Evolutionary conservation across 164 flowering plant genomes (phyloP), one percentile per base, ranked within the genome.

Genomic region (Stephania cephalantha): DNA sequence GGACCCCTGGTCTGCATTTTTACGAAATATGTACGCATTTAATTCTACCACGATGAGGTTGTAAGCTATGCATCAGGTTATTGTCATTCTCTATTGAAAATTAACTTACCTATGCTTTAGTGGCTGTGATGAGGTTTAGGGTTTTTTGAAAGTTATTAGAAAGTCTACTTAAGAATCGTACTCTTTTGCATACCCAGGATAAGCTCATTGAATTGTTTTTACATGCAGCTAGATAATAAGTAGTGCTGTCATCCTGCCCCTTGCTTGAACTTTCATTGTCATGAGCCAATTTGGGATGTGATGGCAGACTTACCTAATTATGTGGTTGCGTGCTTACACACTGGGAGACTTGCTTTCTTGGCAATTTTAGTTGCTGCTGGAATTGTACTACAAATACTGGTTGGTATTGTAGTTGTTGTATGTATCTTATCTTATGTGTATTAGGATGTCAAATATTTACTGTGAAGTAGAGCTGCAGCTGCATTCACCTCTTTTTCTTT

Each of bases 351-450:
- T 73, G 99, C 99, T 9, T 76, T 77, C 46, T 81, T 95, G 81
- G 99, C 99, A 69, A 91, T 95, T 80, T 83, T 95, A 85, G 97
- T 95, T 53, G 91, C 98, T 64, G 89, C 87, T 20, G 99, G 97
- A 72, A 88, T 95, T 81, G 91, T 90, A 10, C 73, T 95, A 84
- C 98, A 95, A 78, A 85, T 95, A 77, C 83, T 95, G 97, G 98
- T 94, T 13, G 68, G 89, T 85, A 45, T 73, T 65, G 31, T 46
- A 50, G 17, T 66, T 72, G 35, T 18, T 61, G 18, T 22, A 4
- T 17, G 70, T 58, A 10, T 46, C 63, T 71, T 58, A 10, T 46
- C 63, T 46, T 70, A 22, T 48, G 45, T 35, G 68, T 18, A 55
- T 44, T 9, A 13, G 30, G 20, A 3, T 3, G 1, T 46, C 31